phyloP scores from a whole-genome alignment of 805 yeast species.

The Metschnikowia proteae region DNA sequence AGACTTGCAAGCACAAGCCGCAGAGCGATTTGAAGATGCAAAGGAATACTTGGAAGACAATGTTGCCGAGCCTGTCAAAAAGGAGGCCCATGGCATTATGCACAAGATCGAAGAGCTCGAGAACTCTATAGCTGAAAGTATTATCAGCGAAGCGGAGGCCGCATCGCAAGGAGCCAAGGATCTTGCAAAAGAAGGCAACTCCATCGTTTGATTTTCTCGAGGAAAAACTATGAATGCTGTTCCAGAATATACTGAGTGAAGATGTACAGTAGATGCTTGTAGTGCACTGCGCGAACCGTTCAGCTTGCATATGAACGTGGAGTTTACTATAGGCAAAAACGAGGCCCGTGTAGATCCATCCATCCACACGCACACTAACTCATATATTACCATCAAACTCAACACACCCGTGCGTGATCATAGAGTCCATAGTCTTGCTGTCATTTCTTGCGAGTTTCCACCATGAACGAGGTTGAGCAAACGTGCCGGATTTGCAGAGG shows the following conservation, averaged over 20 bases:
- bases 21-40: neutral
- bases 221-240: neutral
- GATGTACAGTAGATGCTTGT: neutral
- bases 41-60: neutral
- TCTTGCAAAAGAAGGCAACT: neutral
- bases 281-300: neutral
- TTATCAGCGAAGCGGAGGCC: conserved; percentile 2
- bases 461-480: conserved; percentile 32
- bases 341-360: no score
- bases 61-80: neutral
- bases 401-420: neutral
- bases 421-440: neutral
- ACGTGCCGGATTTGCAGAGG: conserved; percentile 93
- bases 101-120: conserved; percentile 4
- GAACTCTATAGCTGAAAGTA: conserved; percentile 1
- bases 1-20: neutral
- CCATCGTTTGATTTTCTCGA: neutral
- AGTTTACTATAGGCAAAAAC: no score
- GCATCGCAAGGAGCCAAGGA: conserved; percentile 1
- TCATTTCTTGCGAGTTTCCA: neutral
- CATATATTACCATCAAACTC: neutral
- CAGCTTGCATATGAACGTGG: neutral
- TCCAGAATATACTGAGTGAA: neutral
- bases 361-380: no score
- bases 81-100: conserved; percentile 3